Evolutionary conservation across 495 filamentous ascomycete genomes (phyloP), one percentile per base, ranked within the genome.

Genomic region (Durotheca rogersii): DNA sequence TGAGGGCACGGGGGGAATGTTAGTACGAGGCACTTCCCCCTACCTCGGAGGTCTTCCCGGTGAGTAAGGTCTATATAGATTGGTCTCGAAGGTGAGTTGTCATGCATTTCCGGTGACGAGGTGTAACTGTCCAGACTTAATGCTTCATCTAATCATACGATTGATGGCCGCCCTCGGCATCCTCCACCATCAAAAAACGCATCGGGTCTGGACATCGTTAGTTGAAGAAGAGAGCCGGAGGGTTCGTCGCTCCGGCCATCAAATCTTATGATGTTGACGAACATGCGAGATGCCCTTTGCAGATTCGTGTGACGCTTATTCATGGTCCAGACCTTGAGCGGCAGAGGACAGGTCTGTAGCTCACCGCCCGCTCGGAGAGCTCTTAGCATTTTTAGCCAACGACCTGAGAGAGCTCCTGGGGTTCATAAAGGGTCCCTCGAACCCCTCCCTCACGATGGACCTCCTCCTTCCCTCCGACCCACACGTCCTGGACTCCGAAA

Each of bases 401-500:
- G 21, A 20, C 15, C 33, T 20, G 23, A 31, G 47, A 47, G 32
- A 16, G 39, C 44, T 38, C 38, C 9, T 21, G 37, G 38, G 11
- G 18, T 45, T 55, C 51, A 65, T 65, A 62, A 65, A 62, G 55
- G 43, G 45, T 18, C 7, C 17, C 18, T n/a, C n/a, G n/a, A 15
- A 11, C 10, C 14, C n/a, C 21, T 38, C 35, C 35, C 45, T 40
- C 25, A 50, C 6, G 25, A 54, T 43, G 46, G 42, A 35, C 30
- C n/a, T 35, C 10, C 33, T 21, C 21, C 18, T 36, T 6, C 39
- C 39, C 46, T 42, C 37, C 42, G 51, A 59, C 48, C 12, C 34
- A 48, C 45, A 45, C 41, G 54, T 19, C 16, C 37, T 33, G 45
- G 46, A 47, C 51, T 46, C 52, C 9, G 14, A 44, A n/a, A 30